Evolutionary conservation across 2,329 filamentous ascomycete genomes (phyloP).

Genomic region (Neurospora crassa): DNA sequence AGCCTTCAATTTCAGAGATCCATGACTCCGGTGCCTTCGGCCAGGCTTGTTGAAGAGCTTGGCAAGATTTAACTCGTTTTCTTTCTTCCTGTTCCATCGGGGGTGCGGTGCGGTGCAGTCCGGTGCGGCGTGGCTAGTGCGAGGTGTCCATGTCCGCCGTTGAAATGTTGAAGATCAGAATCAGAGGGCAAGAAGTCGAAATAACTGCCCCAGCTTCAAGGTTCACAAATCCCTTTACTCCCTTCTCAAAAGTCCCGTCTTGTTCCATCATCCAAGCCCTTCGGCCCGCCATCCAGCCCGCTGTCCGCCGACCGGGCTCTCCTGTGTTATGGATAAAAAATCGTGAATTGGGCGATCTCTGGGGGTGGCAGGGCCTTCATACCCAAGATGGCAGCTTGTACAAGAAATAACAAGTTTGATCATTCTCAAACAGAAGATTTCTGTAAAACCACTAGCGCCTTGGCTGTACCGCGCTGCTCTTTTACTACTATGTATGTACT

Average conservation of each 20-base stretch:
- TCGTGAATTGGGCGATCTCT: too few species aligned
- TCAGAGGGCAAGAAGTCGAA: neutral
- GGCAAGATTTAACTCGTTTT: neutral
- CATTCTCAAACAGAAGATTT: too few species aligned
- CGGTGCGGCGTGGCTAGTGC: neutral
- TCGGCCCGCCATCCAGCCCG: neutral
- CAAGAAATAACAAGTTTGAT: too few species aligned
- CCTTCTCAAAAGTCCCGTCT: neutral
- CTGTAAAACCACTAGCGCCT: too few species aligned
- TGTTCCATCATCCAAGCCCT: neutral
- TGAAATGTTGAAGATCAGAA: neutral
- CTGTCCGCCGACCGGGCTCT: neutral
- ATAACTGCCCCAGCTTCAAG: neutral
- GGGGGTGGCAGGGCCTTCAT: too few species aligned
- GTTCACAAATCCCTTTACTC: neutral
- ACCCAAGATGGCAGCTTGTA: too few species aligned
- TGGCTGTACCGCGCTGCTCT: too few species aligned
- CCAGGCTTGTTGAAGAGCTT: neutral
- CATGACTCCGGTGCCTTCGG: neutral
- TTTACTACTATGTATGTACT: too few species aligned
- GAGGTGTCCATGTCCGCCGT: neutral
- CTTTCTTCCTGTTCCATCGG: neutral
- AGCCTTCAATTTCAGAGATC: neutral
- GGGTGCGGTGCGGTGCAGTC: neutral
- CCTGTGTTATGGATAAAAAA: neutral